A percentile compares a stretch with the other conserved stretches of the same genome.
Conservation (phyloP, 257 asterid genomes). For the Przewalskia tangutica region DNA sequence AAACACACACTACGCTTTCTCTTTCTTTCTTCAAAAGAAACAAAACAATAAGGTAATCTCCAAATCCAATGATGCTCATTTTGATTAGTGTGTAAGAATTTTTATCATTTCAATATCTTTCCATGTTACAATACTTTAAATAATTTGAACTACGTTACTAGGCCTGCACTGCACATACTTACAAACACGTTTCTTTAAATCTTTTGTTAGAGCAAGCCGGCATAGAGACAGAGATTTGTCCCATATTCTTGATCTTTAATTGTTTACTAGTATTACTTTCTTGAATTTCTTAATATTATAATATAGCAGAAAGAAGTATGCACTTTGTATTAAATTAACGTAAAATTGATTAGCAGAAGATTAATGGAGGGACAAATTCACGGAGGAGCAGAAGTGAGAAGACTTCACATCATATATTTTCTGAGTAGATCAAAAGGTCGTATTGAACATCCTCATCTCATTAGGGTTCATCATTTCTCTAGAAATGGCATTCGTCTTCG, state of each 20-base stretch:
- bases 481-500: conserved; percentile 64
- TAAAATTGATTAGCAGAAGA: conserved; percentile 25
- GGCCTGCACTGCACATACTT: conserved; percentile 38
- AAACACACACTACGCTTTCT: conserved; percentile 8
- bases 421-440: conserved; percentile 72
- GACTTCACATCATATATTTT: conserved; percentile 68
- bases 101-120: conserved; percentile 17
- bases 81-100: conserved; percentile 22
- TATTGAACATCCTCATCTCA: conserved; percentile 80
- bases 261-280: conserved; percentile 4
- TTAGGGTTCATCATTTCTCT: conserved; percentile 66
- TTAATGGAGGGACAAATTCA: conserved; percentile 47
- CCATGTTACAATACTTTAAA: background rate
- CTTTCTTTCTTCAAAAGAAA: conserved; percentile 9
- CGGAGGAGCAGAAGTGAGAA: conserved; percentile 57
- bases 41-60: conserved; percentile 28
- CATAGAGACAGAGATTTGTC: conserved; percentile 31
- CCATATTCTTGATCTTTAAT: conserved; percentile 28
- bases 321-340: conserved; percentile 11
- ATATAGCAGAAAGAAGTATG: conserved; percentile 25
- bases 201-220: conserved; percentile 48
- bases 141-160: background rate
- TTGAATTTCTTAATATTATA: conserved; percentile 8
- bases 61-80: conserved; percentile 27
- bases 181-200: conserved; percentile 11